Evolutionary conservation across 2,329 filamentous ascomycete species (phyloP).

Genomic region (Colletotrichum sp.): DNA sequence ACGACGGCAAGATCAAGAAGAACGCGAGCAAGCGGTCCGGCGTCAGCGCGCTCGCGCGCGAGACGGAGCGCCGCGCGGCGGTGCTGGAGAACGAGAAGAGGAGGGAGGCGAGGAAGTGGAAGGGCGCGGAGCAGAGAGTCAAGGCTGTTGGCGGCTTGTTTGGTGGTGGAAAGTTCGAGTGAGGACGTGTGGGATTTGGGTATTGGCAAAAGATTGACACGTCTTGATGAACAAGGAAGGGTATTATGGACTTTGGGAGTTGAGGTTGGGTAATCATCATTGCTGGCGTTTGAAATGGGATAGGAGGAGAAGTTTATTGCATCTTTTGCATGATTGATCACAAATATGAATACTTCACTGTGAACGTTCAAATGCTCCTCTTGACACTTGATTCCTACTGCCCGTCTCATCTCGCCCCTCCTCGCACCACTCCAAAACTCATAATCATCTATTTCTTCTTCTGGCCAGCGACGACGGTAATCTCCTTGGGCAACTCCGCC

Average conservation of each 20-base stretch:
- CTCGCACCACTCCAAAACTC: neutral
- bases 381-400: neutral
- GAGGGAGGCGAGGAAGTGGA: conserved; percentile 62
- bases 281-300: neutral
- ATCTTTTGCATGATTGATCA: neutral
- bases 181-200: neutral
- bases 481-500: conserved; percentile 82
- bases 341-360: neutral
- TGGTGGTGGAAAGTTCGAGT: conserved; percentile 61
- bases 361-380: neutral
- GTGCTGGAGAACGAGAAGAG: conserved; percentile 62
- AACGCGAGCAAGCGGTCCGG: conserved; percentile 65
- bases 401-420: conserved; percentile 28
- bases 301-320: neutral
- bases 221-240: neutral
- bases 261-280: neutral
- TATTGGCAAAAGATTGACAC: neutral
- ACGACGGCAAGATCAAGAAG: conserved; percentile 64
- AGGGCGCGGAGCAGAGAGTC: conserved; percentile 61
- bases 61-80: conserved; percentile 61
- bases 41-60: conserved; percentile 64
- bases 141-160: conserved; percentile 65
- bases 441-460: conserved; percentile 25
- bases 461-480: conserved; percentile 31
- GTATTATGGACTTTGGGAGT: neutral